These are phyloP conservation scores for Aureobasidium lini DNA, from an alignment of 2,329 filamentous ascomycete genomes.

Conservation along the genomic window DNA sequence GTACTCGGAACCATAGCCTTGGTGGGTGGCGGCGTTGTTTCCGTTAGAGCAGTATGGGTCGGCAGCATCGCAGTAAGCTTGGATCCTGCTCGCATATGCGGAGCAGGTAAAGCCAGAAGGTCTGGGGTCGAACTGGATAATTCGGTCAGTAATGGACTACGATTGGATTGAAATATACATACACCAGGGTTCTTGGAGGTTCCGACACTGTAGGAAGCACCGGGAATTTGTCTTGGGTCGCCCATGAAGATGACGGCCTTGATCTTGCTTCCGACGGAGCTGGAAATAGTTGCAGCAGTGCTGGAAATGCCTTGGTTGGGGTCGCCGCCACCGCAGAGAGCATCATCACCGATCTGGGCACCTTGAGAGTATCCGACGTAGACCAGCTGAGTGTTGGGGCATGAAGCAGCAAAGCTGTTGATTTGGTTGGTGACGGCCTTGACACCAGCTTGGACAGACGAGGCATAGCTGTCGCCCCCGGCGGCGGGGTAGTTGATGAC, in stretches of 20 bases:
- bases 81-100: conserved; percentile 46
- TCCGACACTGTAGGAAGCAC: conserved; percentile 53
- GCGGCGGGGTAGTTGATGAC: conserved; percentile 49
- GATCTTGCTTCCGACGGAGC: conserved; percentile 30
- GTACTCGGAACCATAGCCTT: conserved; percentile 56
- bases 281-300: conserved; percentile 31
- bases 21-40: conserved; percentile 52
- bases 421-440: conserved; percentile 52
- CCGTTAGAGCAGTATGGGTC: conserved; percentile 63
- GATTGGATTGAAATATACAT: conserved; percentile 27
- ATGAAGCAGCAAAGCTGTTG: conserved; percentile 50
- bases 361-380: conserved; percentile 59
- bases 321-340: conserved; percentile 51
- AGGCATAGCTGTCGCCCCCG: conserved; percentile 53
- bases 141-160: background rate
- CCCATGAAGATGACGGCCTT: conserved; percentile 24
- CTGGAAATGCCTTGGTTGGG: conserved; percentile 39
- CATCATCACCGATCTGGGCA: conserved; percentile 56
- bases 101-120: conserved; percentile 51
- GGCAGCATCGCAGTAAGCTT: conserved; percentile 57
- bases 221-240: conserved; percentile 49
- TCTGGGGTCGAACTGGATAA: conserved; percentile 51
- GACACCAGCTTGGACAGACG: conserved; percentile 52
- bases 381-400: conserved; percentile 51
- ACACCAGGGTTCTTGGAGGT: conserved; percentile 53